phyloP scores from a whole-genome alignment of 2,329 filamentous ascomycete genomes.

The Aspergillus unguis region DNA sequence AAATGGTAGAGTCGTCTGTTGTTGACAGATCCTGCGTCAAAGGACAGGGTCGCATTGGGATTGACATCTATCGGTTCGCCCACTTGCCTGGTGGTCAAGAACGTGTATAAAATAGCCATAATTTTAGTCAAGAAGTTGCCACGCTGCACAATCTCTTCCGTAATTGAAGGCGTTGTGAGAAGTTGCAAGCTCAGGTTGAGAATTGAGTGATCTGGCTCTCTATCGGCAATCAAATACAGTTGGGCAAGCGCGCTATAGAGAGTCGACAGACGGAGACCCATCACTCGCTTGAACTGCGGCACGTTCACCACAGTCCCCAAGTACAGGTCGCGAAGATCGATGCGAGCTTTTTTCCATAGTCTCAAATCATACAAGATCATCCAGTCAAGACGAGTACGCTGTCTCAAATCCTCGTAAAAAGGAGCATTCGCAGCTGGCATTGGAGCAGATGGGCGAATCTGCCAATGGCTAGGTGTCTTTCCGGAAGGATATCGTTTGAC shows the following conservation, averaged over 20 bases:
- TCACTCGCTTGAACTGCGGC: conserved; percentile 89
- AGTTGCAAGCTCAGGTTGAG: conserved; percentile 97
- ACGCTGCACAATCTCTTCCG: conserved; percentile 87
- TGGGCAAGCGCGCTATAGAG: conserved; percentile 92
- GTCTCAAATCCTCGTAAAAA: conserved; percentile 80
- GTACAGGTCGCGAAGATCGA: conserved; percentile 86
- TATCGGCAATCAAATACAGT: conserved; percentile 89
- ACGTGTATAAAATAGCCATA: conserved; percentile 95
- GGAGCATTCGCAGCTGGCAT: conserved; percentile 60
- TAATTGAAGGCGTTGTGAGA: conserved; percentile 94
- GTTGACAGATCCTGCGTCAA: conserved; percentile 90
- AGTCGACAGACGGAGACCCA: conserved; percentile 89
- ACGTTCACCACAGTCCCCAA: conserved; percentile 95
- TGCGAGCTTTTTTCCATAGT: conserved; percentile 94
- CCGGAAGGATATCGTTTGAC: conserved; percentile 41
- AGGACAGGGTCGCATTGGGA: conserved; percentile 79
- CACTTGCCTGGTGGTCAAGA: conserved; percentile 92
- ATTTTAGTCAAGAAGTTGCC: conserved; percentile 95
- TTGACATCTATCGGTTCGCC: conserved; percentile 88
- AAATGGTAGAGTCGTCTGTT: conserved; percentile 97
- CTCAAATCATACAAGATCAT: conserved; percentile 90
- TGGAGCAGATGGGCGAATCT: conserved; percentile 72
- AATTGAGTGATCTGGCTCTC: conserved; percentile 96
- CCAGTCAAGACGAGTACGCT: conserved; percentile 87
- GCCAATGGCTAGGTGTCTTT: conserved; percentile 73